phyloP scores from a whole-genome alignment of 176 grass and related monocot species.

The Eragrostis nindensis region DNA sequence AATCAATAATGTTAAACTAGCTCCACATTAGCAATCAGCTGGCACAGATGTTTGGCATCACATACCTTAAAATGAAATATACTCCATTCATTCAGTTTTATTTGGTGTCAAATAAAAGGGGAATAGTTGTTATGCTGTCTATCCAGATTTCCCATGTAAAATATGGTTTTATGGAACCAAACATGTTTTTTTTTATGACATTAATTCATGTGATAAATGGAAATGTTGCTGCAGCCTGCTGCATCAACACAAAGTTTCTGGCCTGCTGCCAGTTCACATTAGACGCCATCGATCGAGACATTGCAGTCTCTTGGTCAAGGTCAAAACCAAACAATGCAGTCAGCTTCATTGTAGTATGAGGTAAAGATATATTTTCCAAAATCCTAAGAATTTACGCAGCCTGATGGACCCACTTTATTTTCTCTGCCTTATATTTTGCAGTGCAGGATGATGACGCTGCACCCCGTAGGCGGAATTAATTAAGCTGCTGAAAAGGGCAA shows the following conservation, averaged over 20 bases:
- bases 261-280: slow-evolving; percentile 77
- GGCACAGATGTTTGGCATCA: slow-evolving; percentile 6
- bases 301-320: slow-evolving; percentile 83
- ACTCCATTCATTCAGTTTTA: too few species aligned
- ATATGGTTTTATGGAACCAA: too few species aligned
- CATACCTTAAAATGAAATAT: slow-evolving; percentile 24
- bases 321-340: slow-evolving; percentile 80
- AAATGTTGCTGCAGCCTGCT: slow-evolving; percentile 74
- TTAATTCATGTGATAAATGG: too few species aligned
- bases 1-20: not conserved
- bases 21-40: not conserved
- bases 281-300: slow-evolving; percentile 80
- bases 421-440: slow-evolving; percentile 22
- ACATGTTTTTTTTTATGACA: too few species aligned
- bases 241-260: slow-evolving; percentile 52
- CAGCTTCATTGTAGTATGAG: slow-evolving; percentile 88
- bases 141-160: slow-evolving; percentile 92
- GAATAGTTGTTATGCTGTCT: not conserved
- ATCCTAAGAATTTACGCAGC: too few species aligned
- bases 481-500: slow-evolving; percentile 64
- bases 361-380: slow-evolving; percentile 50
- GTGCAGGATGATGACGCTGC: slow-evolving; percentile 69
- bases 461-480: slow-evolving; percentile 74
- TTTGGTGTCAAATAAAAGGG: too few species aligned
- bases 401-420: not conserved